A percentile compares a stretch with the other conserved stretches of the same genome.
Evolutionary conservation across 2,329 filamentous ascomycete genomes (phyloP).

Genomic region (Monilinia aucupariae): DNA sequence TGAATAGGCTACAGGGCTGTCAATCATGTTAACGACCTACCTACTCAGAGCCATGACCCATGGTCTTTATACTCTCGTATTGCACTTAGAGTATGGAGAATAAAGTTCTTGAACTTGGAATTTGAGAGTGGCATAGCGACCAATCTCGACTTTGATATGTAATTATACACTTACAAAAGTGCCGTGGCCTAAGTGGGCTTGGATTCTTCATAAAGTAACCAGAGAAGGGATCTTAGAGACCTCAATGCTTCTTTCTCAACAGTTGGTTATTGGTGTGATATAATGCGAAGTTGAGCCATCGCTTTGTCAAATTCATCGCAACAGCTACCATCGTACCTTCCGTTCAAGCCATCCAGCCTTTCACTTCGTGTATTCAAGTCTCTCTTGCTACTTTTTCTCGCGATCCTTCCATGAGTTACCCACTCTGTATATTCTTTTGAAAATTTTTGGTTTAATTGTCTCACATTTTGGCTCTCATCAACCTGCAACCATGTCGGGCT

Average conservation of each 20-base stretch:
- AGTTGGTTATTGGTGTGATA: background rate
- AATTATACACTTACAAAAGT: background rate
- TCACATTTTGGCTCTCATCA: background rate
- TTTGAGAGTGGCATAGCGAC: background rate
- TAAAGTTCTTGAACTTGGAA: background rate
- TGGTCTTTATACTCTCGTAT: background rate
- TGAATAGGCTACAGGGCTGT: background rate
- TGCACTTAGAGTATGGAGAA: background rate
- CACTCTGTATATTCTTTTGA: background rate
- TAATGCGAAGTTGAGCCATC: background rate
- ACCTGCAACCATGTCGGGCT: constrained; percentile 2
- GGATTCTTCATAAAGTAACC: background rate
- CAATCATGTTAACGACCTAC: background rate
- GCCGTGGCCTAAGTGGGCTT: background rate
- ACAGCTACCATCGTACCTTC: background rate
- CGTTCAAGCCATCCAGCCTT: background rate
- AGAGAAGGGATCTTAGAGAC: background rate
- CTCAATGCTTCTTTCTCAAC: background rate
- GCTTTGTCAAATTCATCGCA: background rate
- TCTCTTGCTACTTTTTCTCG: background rate
- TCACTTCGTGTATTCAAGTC: background rate
- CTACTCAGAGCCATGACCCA: background rate
- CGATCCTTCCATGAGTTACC: background rate
- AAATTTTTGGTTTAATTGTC: background rate
- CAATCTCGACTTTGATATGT: background rate